Conservation (phyloP, 305 asterid species). For the Fraxinus latifolia region DNA sequence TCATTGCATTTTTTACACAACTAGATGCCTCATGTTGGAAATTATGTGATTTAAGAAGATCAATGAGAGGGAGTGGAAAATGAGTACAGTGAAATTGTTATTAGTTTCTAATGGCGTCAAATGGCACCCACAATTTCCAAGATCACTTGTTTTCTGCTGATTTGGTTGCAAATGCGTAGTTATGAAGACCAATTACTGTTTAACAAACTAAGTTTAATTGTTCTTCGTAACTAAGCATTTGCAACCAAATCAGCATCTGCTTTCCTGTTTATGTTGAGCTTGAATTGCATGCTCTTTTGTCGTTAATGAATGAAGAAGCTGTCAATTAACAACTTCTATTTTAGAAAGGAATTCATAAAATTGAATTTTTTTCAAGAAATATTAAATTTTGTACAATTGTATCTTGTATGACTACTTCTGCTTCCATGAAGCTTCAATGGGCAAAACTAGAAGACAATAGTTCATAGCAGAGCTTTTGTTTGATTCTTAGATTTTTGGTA, state of each 20-base stretch:
- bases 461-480: neutral
- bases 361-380: neutral
- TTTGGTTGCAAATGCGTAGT: neutral
- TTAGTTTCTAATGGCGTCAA: neutral
- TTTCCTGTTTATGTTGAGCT: neutral
- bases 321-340: neutral
- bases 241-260: neutral
- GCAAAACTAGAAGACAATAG: neutral
- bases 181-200: neutral
- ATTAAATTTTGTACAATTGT: neutral
- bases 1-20: neutral
- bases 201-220: neutral
- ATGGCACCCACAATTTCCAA: constrained; percentile 8
- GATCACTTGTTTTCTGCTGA: neutral
- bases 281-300: neutral
- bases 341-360: neutral
- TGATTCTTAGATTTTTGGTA: constrained; percentile 16
- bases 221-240: neutral
- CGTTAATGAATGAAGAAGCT: neutral
- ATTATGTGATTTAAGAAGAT: neutral
- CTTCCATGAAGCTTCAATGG: neutral
- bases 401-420: neutral
- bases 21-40: neutral
- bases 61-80: neutral
- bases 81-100: constrained; percentile 7